Base-by-base conservation (phyloP, 495 filamentous ascomycete genomes). In the Cercophora samala region DNA sequence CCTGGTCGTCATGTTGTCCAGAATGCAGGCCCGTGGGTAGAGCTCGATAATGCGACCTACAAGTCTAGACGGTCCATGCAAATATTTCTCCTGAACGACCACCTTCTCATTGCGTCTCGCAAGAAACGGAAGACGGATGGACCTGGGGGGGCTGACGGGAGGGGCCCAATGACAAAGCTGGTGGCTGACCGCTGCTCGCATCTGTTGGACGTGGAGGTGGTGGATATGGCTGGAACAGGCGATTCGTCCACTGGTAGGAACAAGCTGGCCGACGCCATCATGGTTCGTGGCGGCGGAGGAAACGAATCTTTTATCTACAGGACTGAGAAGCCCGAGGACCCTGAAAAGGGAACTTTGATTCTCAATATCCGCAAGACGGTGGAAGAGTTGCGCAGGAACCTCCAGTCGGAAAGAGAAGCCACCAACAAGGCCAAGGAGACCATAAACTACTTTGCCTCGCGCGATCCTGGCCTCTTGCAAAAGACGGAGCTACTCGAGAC, bases 21-120 rank as follows among this genome's bases (percentile, higher is more conserved):
- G 67, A 93, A 98, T 75, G 94, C 92, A 24, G 87, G 90, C 3
- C 84, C 90, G 62, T 99, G 95, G 95, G 89, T 97, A 51, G 93
- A 99, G 81, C 81, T 99, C 62, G 96, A 99, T 77, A 93, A 93
- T 58, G 95, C 95, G 18, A 99, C 95, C 0, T 98, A 95, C 89
- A 97, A 96, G 77, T 86, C 93, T 0, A 81, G 90, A 61, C 83
- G 93, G 19, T 85, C 92, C 18, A 91, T 97, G 72, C 91, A 95
- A 72, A 86, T 98, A 37, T 90, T 97, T 54, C 79, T 99, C 62
- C 84, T 99, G 5, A 99, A 99, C 73, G 95, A 99, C 72, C 93
- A 99, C 73, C 79, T 99, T 6, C 82, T 99, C 22, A 82, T 99
- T 52, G 95, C 96, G 0, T 90, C 91, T 11, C 87, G 91, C 68